These are phyloP conservation scores for Eucalyptus camaldulensis DNA, from an alignment of 345 rosid species.

Conservation along the genomic window DNA sequence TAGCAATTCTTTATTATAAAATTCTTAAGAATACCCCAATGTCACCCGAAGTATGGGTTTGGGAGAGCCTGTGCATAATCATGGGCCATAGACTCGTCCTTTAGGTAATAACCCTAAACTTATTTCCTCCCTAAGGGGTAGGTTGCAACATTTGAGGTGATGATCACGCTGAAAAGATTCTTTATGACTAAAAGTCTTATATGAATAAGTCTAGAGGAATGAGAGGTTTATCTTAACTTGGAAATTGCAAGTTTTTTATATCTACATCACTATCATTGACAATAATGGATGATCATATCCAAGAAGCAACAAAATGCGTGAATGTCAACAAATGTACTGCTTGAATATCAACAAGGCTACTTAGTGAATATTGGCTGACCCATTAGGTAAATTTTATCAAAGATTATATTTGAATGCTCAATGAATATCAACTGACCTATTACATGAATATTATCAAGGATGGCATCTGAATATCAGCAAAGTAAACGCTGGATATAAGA, in stretches of 20 bases:
- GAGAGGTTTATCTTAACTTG: neutral
- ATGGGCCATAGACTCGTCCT: too few relatives aligned
- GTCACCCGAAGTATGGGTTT: accelerated
- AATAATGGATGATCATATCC: neutral
- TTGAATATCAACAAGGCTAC: neutral
- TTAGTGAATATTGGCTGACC: neutral
- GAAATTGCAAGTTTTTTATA: neutral
- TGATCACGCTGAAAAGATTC: neutral
- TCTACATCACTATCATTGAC: neutral
- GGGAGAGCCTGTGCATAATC: too few relatives aligned
- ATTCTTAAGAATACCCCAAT: too few relatives aligned
- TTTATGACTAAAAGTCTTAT: too few relatives aligned
- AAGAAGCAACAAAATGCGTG: neutral
- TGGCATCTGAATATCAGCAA: too few relatives aligned
- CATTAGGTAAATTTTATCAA: neutral
- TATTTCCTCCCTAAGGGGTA: too few relatives aligned
- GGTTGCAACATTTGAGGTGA: too few relatives aligned
- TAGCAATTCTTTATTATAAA: too few relatives aligned
- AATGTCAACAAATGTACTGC: neutral
- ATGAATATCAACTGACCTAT: neutral
- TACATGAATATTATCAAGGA: too few relatives aligned
- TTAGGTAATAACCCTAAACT: accelerated
- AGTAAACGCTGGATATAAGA: too few relatives aligned
- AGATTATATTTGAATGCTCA: neutral
- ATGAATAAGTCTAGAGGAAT: neutral